Conservation (phyloP, 2,329 filamentous ascomycete genomes). For the Fusarium drepaniforme region DNA sequence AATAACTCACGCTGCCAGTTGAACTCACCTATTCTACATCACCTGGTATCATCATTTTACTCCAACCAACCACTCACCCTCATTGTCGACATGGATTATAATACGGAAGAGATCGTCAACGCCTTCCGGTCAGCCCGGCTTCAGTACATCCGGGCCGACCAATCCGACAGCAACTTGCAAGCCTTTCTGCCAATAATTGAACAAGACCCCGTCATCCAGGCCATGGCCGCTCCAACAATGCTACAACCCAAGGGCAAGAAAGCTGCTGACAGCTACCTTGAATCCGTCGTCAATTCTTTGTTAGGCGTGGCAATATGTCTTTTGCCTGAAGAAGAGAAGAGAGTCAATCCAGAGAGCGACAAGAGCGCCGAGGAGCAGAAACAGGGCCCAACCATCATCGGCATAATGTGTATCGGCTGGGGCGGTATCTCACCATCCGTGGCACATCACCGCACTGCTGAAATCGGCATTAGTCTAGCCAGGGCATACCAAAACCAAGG, state of each 20-base stretch:
- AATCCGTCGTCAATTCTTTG: constrained; percentile 18
- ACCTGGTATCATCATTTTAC: not conserved
- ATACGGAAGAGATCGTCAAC: constrained; percentile 13
- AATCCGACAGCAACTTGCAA: constrained; percentile 11
- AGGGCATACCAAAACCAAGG: constrained; percentile 52
- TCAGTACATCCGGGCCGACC: constrained; percentile 20
- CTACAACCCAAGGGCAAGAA: constrained; percentile 18
- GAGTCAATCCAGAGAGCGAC: not conserved
- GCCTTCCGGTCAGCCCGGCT: constrained; percentile 22
- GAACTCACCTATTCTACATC: not conserved
- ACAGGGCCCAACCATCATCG: constrained; percentile 18
- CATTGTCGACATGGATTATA: constrained; percentile 10
- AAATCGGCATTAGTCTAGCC: constrained; percentile 53
- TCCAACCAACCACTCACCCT: not conserved
- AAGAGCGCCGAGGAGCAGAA: not conserved
- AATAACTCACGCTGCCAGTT: not conserved
- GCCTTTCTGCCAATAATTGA: constrained; percentile 16
- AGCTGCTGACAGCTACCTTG: constrained; percentile 11
- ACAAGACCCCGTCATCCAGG: constrained; percentile 23
- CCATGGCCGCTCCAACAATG: constrained; percentile 8
- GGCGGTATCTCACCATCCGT: constrained; percentile 7
- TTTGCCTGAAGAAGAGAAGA: constrained; percentile 6
- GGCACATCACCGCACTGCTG: constrained; percentile 26
- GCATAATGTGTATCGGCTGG: constrained; percentile 29
- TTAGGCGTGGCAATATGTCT: constrained; percentile 25